phyloP scores from a whole-genome alignment of 108 stramenopile species.

The Epithemia pelagica region DNA sequence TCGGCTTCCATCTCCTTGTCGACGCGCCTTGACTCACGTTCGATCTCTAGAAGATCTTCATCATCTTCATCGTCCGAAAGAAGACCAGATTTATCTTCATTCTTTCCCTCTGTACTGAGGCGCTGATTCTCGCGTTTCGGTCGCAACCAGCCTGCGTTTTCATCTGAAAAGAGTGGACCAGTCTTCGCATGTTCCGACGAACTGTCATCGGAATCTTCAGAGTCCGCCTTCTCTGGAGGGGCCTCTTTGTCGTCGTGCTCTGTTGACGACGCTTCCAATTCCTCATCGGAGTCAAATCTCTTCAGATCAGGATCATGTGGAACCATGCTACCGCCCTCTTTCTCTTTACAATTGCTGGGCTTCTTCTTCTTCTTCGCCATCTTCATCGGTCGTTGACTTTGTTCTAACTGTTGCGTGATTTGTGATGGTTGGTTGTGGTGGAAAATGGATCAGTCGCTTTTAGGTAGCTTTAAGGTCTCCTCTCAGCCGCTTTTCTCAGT shows the following conservation, averaged over 20 bases:
- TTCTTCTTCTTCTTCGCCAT: too few species aligned
- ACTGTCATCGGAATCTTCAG: not conserved
- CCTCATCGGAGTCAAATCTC: not conserved
- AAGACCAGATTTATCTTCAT: constrained; percentile 38
- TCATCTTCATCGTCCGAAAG: constrained; percentile 19
- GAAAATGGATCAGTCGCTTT: too few species aligned
- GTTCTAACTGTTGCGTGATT: too few species aligned
- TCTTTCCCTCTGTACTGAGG: constrained; percentile 7
- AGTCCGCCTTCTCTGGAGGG: not conserved
- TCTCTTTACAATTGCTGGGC: too few species aligned
- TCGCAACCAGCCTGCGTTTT: constrained; percentile 80
- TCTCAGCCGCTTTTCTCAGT: too few species aligned
- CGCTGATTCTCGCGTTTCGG: constrained; percentile 45
- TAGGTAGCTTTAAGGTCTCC: too few species aligned
- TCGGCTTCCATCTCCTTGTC: constrained; percentile 64
- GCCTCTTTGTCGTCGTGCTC: not conserved
- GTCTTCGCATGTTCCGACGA: not conserved
- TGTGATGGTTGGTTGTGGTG: too few species aligned
- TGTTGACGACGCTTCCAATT: not conserved
- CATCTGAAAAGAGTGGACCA: constrained; percentile 40
- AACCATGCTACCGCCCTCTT: too few species aligned
- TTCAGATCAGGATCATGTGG: not conserved
- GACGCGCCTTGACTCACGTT: constrained; percentile 57
- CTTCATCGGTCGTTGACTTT: too few species aligned
- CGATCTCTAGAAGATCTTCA: constrained; percentile 72